Evolutionary conservation across 2,329 filamentous ascomycete genomes (phyloP), one percentile per base, ranked within the genome.

Genomic region (Pleomassaria siparia): DNA sequence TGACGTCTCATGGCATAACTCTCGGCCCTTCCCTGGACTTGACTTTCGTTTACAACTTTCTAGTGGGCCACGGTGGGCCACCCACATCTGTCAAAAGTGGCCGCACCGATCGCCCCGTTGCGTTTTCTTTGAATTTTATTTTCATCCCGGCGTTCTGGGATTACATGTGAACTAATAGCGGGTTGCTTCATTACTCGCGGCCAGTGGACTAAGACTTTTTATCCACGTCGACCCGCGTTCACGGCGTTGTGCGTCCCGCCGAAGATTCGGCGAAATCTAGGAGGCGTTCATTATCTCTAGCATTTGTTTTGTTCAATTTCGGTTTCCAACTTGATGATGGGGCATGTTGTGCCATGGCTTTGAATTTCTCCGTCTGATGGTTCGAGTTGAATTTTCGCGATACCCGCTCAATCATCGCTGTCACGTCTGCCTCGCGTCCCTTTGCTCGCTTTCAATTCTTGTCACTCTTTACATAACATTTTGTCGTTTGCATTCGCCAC

Each of bases 31-130:
- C 25, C 26, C 48, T n/a, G n/a, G n/a, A n/a, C n/a, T n/a, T n/a
- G n/a, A n/a, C n/a, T 54, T 55, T 53, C 47, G 49, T 54, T 50
- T 52, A 40, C 21, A 40, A 49, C 44, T 4, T 12, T 3, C 12
- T 20, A 18, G 32, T 21, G 32, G 32, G 32, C 12, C 7, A n/a
- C n/a, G n/a, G n/a, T n/a, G n/a, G 4, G 4, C n/a, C 15, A 35
- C 32, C 32, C 32, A 35, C 32, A 8, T 33, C n/a, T 28, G 30
- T n/a, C 7, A 35, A 8, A 35, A n/a, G n/a, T n/a, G n/a, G n/a
- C 32, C n/a, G 32, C 32, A 18, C 32, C n/a, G 32, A 35, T 35
- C 32, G 32, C 32, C 10, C 20, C 25, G 7, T 21, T 35, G 32
- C 16, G n/a, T 18, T 33, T 35, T n/a, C n/a, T n/a, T n/a, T n/a